Evolutionary conservation across 2,329 filamentous ascomycete species (phyloP), one percentile per base, ranked within the genome.

Genomic region (Claviceps citrina): DNA sequence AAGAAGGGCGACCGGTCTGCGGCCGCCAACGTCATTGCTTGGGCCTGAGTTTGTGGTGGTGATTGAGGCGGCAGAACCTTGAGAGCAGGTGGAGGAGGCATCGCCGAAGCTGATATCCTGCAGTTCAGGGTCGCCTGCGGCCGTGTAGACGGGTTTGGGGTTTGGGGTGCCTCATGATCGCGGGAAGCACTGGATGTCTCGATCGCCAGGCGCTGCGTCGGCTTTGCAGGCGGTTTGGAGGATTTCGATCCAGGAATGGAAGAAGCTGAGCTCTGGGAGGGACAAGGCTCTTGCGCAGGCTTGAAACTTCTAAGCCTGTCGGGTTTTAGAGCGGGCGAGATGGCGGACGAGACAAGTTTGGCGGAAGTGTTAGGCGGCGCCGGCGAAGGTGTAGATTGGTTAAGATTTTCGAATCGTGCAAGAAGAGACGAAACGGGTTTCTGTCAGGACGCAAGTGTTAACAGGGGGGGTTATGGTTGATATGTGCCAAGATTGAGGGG

Each of bases 361-460:
- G 54, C 50, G 15, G 53, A 47, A 36, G 52, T 47, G 36, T 49
- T 47, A 38, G 45, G 44, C 31, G 51, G 22, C 31, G 36, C 40
- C 40, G 46, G 37, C 41, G 38, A 44, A 45, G 46, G 32, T 4
- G 45, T 25, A 39, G 46, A 44, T 40, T 49, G 52, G 45, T 52
- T 54, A 49, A 89, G 76, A 54, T 80, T 84, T 65, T 91, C 84
- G 57, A 89, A 91, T 51, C 82, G 78, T 46, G 81, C 84, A 45
- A 79, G 73, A 44, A 91, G 67, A 38, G 83, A 87, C 38, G 84
- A 91, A 38, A 91, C 83, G 20, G 84, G 82, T 64, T 78, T 84
- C 81, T 85, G 46, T 7, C 31, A 31, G 18, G 38, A 28, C 2
- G 9, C 16, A 19, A 30, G 8, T 9, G 18, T 43, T 15, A 35